Base-by-base conservation (phyloP, 192 early-diverging fungal genomes). In the Helicostylum pulchrum region DNA sequence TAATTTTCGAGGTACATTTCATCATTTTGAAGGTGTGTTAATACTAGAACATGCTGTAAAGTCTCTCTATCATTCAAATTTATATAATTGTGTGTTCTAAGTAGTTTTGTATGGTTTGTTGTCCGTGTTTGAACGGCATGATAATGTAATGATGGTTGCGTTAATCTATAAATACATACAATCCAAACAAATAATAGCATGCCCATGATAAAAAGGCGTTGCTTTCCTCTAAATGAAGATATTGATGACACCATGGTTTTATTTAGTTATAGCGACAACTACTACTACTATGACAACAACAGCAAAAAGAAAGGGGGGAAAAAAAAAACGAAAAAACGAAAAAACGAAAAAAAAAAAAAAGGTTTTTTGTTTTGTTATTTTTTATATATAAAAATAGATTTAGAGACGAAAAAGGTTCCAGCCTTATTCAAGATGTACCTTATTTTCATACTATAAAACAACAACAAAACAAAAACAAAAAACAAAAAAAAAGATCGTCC, bases 11-110 rank as follows among this genome's bases (percentile, higher is more conserved):
- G 71, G 32, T 85, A 79, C 14, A 68, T 59, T 39, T 74, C 76
- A 34, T 82, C 80, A 62, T 86, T 81, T 62, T 84, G 87, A 12
- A 88, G 26, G 0, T 85, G 85, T 2, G 88, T 90, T 2, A 87
- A 67, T 14, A 90, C 85, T 23, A 90, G 66, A 26, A 82, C 53
- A 47, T 70, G 61, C 45, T 77, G 56, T 52, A 46, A 34, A 47
- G 56, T 63, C 7, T 62, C 21, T 46, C 31, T 52, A 10, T 26
- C 20, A 23, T 26, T 26, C 19, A 52, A 26, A 26, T 52, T 52
- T 0, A 52, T 21, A 21, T 19, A 52, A 10, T 19, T 52, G 8
- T 39, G 36, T 39, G 5, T 6, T 39, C 9, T 39, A 3, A 6
- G 5, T 0, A 39, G 9, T 39, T 39, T 6, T 10, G 9, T 39